A percentile compares a stretch with the other conserved stretches of the same genome.
Evolutionary conservation across 768 basidiomycete genomes (phyloP).

Genomic region (Boletus subparvulus): DNA sequence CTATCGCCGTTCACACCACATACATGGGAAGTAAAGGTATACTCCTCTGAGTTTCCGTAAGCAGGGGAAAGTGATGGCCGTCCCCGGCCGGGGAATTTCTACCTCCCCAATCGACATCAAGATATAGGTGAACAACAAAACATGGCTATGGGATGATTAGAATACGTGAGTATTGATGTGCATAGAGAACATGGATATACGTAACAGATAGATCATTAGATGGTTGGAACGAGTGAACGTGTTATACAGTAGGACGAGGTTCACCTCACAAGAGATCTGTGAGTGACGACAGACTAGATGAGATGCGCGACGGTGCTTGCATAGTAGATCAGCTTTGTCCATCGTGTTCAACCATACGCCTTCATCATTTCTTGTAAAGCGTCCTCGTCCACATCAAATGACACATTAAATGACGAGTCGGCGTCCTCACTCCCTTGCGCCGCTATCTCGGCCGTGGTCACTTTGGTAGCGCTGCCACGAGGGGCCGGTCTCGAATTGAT

Average conservation of each 20-base stretch:
- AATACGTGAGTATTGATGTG: neutral
- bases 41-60: neutral
- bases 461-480: neutral
- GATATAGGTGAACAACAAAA: neutral
- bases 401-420: conserved; percentile 33
- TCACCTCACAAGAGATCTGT: neutral
- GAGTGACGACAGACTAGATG: no score
- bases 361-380: conserved; percentile 31
- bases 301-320: no score
- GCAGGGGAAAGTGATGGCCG: no score
- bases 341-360: conserved; percentile 24
- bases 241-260: neutral
- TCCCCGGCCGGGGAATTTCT: neutral
- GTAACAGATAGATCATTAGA: conserved; percentile 1
- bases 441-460: neutral
- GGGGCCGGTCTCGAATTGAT: neutral
- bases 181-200: neutral
- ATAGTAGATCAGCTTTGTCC: neutral
- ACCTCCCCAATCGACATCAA: no score
- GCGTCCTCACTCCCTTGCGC: neutral
- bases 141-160: neutral
- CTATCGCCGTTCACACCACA: no score
- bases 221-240: neutral
- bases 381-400: conserved; percentile 31
- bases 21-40: no score